These are phyloP conservation scores for Coix lacrymajobi DNA, from an alignment of 176 grass and related monocot genomes.

Conservation along the genomic window DNA sequence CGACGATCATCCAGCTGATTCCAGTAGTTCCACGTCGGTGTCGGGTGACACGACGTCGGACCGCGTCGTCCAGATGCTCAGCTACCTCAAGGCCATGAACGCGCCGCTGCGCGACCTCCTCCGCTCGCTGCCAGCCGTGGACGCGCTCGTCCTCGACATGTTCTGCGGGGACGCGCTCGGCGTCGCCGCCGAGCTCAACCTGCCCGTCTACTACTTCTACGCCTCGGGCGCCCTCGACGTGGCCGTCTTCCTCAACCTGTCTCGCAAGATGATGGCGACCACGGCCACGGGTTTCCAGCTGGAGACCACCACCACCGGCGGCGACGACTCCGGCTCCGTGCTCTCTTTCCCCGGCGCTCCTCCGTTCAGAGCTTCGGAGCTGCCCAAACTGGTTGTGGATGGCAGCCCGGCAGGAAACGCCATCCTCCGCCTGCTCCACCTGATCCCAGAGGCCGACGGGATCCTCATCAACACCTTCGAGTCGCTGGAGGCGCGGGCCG, in stretches of 20 bases:
- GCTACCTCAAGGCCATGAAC: conserved; percentile 25
- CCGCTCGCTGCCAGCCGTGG: conserved; percentile 9
- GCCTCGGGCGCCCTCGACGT: conserved; percentile 24
- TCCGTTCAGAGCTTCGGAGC: conserved; percentile 25
- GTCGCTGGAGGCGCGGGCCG: conserved; percentile 26
- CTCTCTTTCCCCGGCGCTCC: conserved; percentile 6
- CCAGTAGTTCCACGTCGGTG: too few species aligned
- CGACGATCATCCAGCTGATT: not conserved
- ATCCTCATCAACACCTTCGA: conserved; percentile 53
- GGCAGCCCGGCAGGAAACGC: not conserved
- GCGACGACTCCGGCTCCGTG: not conserved
- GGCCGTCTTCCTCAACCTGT: conserved; percentile 30
- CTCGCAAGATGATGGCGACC: not conserved
- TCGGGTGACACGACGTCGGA: not conserved
- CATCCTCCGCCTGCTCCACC: not conserved
- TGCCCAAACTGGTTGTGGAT: not conserved
- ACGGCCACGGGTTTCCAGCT: not conserved
- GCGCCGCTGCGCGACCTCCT: conserved; percentile 45
- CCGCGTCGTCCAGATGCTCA: not conserved
- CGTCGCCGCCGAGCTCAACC: conserved; percentile 29
- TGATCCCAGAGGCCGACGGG: not conserved
- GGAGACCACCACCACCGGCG: not conserved
- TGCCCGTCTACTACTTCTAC: conserved; percentile 38
- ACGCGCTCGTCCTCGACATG: conserved; percentile 59
- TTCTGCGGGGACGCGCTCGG: conserved; percentile 30